Base-by-base conservation (phyloP, 2,329 filamentous ascomycete species). In the Madurella fahalii region DNA sequence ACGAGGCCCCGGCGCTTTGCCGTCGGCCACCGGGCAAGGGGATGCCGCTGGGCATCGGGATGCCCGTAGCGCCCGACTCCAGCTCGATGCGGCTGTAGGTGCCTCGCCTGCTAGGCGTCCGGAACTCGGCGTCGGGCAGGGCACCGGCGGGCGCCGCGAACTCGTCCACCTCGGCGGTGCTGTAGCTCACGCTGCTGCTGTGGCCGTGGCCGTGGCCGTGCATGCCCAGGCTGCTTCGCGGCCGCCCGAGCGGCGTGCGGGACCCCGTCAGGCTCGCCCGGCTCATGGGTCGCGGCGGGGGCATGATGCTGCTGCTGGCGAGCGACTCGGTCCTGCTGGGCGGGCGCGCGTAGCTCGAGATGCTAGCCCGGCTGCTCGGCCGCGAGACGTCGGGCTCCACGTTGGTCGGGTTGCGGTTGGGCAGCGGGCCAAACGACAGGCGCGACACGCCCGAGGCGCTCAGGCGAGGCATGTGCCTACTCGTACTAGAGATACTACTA, bases 281-380 rank as follows among this genome's bases (percentile, higher is more conserved):
- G 63, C 85, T 89, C 60, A 82, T 77, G 9, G 87, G 84, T 31
- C 85, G 79, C 18, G 82, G 74, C 1, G 77, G 74, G 1, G 72
- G 72, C 69, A 72, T 78, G 71, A 78, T 77, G 40, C 60, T 58
- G 41, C 59, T 59, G 47, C 31, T 46, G 16, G 32, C 16, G 53
- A 65, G 61, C 12, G 60, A 63, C 34, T 82, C 80, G 16, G 72
- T 74, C 56, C 81, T 74, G 55, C 81, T 84, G 2, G 73, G 68
- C 1, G 81, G 80, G 42, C 81, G 74, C 42, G 77, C 77, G 54
- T 77, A 78, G 47, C 77, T 79, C 50, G 80, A 77, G 53, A 77
- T 72, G 67, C 85, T 88, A 63, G 86, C 83, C 60, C 88, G 84
- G 65, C 88, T 92, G 72, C 83, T 87, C 15, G 89, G 88, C 34